Conservation (phyloP, 2,329 filamentous ascomycete genomes). For the Neonectria magnoliae region DNA sequence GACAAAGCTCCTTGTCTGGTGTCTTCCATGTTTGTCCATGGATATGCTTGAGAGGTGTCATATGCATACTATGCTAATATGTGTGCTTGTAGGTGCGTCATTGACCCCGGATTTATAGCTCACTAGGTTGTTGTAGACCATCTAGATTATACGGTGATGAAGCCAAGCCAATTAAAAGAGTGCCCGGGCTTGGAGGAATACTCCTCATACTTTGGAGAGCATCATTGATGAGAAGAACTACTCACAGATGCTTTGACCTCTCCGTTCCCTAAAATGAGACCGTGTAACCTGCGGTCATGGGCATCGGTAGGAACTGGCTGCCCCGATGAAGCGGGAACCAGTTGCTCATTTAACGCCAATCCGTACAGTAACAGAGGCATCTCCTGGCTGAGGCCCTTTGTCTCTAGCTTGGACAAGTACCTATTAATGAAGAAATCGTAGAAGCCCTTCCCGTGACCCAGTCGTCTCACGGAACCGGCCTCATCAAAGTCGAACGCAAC, state of each 20-base stretch:
- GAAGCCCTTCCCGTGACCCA: conserved; percentile 96
- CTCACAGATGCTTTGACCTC: conserved; percentile 54
- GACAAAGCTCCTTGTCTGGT: not conserved
- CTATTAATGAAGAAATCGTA: conserved; percentile 93
- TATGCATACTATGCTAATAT: not conserved
- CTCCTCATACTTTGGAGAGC: not conserved
- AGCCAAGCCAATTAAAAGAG: not conserved
- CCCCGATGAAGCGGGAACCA: conserved; percentile 68
- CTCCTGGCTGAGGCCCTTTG: conserved; percentile 47
- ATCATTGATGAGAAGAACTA: conserved; percentile 53
- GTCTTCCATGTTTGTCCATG: not conserved
- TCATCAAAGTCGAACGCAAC: conserved; percentile 83
- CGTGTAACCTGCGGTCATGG: conserved; percentile 83
- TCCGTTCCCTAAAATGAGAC: conserved; percentile 78
- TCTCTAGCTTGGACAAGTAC: conserved; percentile 63
- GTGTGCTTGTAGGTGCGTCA: not conserved
- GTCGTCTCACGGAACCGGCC: conserved; percentile 69
- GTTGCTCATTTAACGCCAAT: conserved; percentile 86
- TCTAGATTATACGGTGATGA: not conserved
- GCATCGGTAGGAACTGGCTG: conserved; percentile 77
- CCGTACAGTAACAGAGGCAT: conserved; percentile 70
- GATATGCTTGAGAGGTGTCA: not conserved
- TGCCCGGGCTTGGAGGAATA: too few species aligned
- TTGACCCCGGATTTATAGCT: too few species aligned
- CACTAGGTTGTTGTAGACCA: not conserved